Conservation (phyloP, 768 basidiomycete species). For the Mycena capillaripes region DNA sequence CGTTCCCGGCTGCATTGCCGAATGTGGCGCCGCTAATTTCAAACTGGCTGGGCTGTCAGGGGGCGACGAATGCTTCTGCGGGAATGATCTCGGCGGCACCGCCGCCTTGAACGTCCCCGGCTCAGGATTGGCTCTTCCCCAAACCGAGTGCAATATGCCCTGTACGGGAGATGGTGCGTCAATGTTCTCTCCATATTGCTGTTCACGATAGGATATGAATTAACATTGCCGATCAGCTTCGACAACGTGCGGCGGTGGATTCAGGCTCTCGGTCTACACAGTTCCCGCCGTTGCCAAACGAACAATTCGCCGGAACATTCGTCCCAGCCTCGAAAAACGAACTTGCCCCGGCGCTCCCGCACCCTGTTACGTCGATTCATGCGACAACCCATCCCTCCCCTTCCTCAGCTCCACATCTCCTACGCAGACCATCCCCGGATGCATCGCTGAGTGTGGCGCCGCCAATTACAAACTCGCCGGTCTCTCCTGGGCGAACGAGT, state of each 20-base stretch:
- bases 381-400: constrained; percentile 25
- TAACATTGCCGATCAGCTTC: constrained; percentile 15
- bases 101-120: constrained; percentile 25
- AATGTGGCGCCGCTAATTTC: constrained; percentile 25
- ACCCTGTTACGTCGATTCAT: constrained; percentile 25
- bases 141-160: constrained; percentile 28
- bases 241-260: constrained; percentile 20
- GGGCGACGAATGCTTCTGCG: constrained; percentile 28
- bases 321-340: constrained; percentile 21
- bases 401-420: constrained; percentile 24
- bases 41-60: constrained; percentile 21
- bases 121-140: constrained; percentile 25
- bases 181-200: constrained; percentile 11
- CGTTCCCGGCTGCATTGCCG: constrained; percentile 25
- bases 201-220: constrained; percentile 20
- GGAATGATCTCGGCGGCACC: constrained; percentile 24
- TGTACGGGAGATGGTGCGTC: constrained; percentile 25
- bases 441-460: constrained; percentile 26
- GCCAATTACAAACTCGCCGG: constrained; percentile 23
- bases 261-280: constrained; percentile 22
- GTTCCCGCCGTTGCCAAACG: constrained; percentile 18
- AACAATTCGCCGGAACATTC: constrained; percentile 13
- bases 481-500: constrained; percentile 26
- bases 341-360: constrained; percentile 18
- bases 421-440: constrained; percentile 22